A percentile compares a stretch with the other conserved stretches of the same genome.
These are phyloP conservation scores for Plantago rigida DNA, from an alignment of 305 asterid genomes.

Conservation along the genomic window DNA sequence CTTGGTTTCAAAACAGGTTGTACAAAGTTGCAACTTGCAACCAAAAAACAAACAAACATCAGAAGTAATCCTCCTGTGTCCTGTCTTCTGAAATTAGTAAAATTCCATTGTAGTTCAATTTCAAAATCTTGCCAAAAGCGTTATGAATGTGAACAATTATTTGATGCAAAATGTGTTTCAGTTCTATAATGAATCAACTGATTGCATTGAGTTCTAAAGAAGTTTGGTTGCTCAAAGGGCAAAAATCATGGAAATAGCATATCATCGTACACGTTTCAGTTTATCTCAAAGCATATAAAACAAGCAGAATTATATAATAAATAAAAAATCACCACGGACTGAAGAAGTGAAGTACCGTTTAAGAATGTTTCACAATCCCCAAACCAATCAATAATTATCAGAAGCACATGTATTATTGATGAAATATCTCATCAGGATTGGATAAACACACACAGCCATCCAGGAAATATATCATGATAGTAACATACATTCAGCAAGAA, in stretches of 20 bases:
- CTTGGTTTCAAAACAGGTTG: neutral
- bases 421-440: neutral
- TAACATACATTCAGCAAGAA: constrained; percentile 87
- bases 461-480: constrained; percentile 3
- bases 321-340: neutral
- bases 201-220: constrained; percentile 7
- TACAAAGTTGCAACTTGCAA: no score
- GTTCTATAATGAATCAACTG: constrained; percentile 8
- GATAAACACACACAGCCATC: neutral
- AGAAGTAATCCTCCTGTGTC: neutral
- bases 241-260: constrained; percentile 4
- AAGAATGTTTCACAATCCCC: no score
- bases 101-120: neutral
- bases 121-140: neutral
- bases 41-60: neutral
- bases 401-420: neutral
- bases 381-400: no score
- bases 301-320: neutral
- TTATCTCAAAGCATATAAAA: constrained; percentile 1
- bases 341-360: neutral
- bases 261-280: constrained; percentile 14
- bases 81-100: neutral
- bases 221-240: constrained; percentile 8
- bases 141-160: neutral
- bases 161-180: neutral